These are phyloP conservation scores for Piedraia hortae DNA, from an alignment of 2,329 filamentous ascomycete species.

Conservation along the genomic window DNA sequence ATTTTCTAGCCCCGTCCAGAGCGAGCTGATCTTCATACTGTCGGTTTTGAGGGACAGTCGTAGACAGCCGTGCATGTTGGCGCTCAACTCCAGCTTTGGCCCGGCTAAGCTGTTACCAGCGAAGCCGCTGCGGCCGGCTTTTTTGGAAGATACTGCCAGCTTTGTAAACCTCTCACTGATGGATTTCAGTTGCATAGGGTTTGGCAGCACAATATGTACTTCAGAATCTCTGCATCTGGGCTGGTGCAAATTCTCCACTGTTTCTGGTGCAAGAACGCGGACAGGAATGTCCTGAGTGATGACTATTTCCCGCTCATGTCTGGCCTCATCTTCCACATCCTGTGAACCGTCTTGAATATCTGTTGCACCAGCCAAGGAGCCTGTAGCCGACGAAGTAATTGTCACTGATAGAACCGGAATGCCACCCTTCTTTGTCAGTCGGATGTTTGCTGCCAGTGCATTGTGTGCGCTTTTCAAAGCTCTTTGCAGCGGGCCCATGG, in stretches of 20 bases:
- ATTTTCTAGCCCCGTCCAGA: slow-evolving; percentile 67
- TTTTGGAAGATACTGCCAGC: slow-evolving; percentile 29
- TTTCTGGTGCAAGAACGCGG: slow-evolving; percentile 55
- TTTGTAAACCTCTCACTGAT: slow-evolving; percentile 91
- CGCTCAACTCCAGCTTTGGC: slow-evolving; percentile 57
- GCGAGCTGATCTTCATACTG: slow-evolving; percentile 54
- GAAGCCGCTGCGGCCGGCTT: slow-evolving; percentile 12
- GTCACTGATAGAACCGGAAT: slow-evolving; percentile 71
- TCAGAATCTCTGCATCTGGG: slow-evolving; percentile 75
- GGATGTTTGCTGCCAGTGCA: slow-evolving; percentile 55
- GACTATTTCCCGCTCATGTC: slow-evolving; percentile 58
- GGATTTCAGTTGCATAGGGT: slow-evolving; percentile 65
- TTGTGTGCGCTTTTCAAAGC: slow-evolving; percentile 74
- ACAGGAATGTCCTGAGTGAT: slow-evolving; percentile 95
- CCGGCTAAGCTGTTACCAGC: slow-evolving; percentile 6
- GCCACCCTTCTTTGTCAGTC: slow-evolving; percentile 78
- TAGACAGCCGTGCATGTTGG: slow-evolving; percentile 81
- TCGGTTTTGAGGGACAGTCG: slow-evolving; percentile 60
- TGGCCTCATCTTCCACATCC: slow-evolving; percentile 12
- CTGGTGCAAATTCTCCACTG: slow-evolving; percentile 82
- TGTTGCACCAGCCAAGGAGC: slow-evolving; percentile 9
- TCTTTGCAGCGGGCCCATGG: slow-evolving; percentile 61
- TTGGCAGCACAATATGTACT: slow-evolving; percentile 74
- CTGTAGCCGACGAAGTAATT: slow-evolving; percentile 48
- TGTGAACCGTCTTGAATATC: slow-evolving; percentile 4